phyloP scores from a whole-genome alignment of 2,329 filamentous ascomycete species.

The Lecanicillium sp. region DNA sequence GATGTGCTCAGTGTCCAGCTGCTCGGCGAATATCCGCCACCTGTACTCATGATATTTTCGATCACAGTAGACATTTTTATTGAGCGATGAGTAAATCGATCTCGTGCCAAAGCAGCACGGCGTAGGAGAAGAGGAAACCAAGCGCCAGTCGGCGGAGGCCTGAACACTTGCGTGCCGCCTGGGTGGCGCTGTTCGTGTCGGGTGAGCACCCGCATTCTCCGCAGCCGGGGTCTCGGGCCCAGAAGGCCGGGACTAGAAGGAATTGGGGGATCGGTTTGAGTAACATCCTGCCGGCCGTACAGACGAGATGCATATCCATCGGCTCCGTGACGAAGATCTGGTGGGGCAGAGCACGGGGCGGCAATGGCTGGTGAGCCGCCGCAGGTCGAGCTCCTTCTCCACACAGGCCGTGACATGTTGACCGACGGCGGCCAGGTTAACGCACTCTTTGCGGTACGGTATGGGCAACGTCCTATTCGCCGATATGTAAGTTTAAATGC shows the following conservation, averaged over 20 bases:
- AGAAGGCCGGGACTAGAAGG: constrained; percentile 23
- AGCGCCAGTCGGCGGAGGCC: not conserved
- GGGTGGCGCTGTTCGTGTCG: constrained; percentile 18
- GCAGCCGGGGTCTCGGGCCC: not conserved
- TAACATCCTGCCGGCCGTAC: constrained; percentile 21
- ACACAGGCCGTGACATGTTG: constrained; percentile 6
- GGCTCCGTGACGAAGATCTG: constrained; percentile 25
- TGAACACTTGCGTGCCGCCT: not conserved
- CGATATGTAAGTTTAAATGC: no score
- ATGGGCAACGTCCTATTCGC: no score
- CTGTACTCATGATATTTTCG: not conserved
- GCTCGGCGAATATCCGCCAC: not conserved
- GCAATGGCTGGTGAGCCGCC: constrained; percentile 21
- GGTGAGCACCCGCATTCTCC: not conserved
- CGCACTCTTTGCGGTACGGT: constrained; percentile 14
- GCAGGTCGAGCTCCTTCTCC: constrained; percentile 15
- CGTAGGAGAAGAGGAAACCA: constrained; percentile 30
- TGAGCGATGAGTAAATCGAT: constrained; percentile 31
- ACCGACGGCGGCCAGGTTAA: constrained; percentile 10
- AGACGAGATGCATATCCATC: constrained; percentile 29
- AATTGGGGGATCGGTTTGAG: constrained; percentile 31
- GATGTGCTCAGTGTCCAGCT: not conserved
- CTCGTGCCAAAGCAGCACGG: constrained; percentile 26
- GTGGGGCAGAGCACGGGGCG: constrained; percentile 22
- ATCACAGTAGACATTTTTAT: not conserved